phyloP scores from a whole-genome alignment of 192 early-diverging fungal genomes.

The Coemansia sp. region DNA sequence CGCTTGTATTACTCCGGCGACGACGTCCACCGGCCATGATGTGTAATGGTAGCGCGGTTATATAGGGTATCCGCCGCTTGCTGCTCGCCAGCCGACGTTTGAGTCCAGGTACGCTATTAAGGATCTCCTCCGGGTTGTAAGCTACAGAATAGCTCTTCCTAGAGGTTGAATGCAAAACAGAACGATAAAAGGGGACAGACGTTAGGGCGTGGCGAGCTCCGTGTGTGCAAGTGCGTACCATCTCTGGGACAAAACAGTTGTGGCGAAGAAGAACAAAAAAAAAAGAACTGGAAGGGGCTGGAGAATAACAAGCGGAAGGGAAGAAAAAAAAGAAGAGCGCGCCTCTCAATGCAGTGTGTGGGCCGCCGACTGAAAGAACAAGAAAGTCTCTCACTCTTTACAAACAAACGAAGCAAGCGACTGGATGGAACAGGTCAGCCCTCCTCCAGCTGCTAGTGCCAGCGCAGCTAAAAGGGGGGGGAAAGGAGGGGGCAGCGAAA shows the following conservation, averaged over 20 bases:
- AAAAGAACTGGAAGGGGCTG: background rate
- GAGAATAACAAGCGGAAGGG: background rate
- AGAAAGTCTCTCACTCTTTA: background rate
- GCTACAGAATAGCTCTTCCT: background rate
- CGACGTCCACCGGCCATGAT: constrained; percentile 30
- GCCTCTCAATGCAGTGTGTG: constrained; percentile 4
- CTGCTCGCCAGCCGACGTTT: background rate
- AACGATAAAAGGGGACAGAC: background rate
- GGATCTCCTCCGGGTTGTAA: background rate
- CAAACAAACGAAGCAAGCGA: constrained; percentile 5
- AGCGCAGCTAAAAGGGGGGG: background rate
- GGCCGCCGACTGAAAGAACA: constrained; percentile 6
- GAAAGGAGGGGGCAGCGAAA: background rate
- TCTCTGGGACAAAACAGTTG: background rate
- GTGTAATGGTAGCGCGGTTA: background rate
- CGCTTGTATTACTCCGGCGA: constrained; percentile 19
- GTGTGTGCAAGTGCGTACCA: background rate
- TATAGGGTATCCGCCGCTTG: constrained; percentile 1
- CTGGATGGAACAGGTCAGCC: constrained; percentile 8
- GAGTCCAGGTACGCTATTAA: background rate
- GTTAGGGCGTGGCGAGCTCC: background rate
- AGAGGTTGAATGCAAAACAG: background rate
- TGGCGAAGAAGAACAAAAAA: background rate
- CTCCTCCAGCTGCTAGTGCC: background rate
- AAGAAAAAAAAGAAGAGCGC: background rate